Conservation (phyloP, 106 monocot species). For the Dendrobium huoshanense region DNA sequence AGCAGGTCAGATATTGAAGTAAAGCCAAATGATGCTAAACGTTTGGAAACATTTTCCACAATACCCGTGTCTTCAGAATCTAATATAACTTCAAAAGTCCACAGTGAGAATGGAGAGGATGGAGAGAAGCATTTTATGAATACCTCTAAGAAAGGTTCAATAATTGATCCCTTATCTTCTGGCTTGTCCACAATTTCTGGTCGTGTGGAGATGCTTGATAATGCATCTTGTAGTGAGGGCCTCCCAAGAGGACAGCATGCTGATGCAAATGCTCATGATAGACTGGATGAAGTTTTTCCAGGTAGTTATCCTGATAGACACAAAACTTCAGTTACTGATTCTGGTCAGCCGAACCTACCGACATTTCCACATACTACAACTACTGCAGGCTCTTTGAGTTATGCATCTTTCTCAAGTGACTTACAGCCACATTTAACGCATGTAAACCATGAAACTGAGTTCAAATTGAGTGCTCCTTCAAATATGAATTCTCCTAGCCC, state of each 20-base stretch:
- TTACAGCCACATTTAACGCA: neutral
- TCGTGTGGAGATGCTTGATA: neutral
- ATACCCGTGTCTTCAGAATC: slow-evolving; percentile 1
- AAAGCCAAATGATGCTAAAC: slow-evolving; percentile 5
- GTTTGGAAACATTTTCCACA: neutral
- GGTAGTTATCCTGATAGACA: neutral
- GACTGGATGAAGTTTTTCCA: neutral
- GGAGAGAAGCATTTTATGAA: neutral
- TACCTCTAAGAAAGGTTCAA: neutral
- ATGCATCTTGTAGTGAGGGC: slow-evolving; percentile 11
- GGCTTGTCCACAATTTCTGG: neutral
- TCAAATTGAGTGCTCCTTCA: slow-evolving; percentile 2
- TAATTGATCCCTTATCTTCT: neutral
- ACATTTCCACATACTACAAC: neutral
- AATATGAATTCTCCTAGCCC: neutral
- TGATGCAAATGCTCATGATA: neutral
- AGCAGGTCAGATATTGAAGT: slow-evolving; percentile 7
- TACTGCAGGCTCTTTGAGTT: neutral
- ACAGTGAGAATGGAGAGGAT: slow-evolving; percentile 4
- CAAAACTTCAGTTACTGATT: neutral
- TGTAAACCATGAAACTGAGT: neutral
- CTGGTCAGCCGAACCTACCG: neutral
- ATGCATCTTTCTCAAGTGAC: neutral
- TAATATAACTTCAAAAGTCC: neutral
- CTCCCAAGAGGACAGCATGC: neutral